Evolutionary conservation across 2,329 filamentous ascomycete species (phyloP).

Genomic region (Xylariaceae sp.): DNA sequence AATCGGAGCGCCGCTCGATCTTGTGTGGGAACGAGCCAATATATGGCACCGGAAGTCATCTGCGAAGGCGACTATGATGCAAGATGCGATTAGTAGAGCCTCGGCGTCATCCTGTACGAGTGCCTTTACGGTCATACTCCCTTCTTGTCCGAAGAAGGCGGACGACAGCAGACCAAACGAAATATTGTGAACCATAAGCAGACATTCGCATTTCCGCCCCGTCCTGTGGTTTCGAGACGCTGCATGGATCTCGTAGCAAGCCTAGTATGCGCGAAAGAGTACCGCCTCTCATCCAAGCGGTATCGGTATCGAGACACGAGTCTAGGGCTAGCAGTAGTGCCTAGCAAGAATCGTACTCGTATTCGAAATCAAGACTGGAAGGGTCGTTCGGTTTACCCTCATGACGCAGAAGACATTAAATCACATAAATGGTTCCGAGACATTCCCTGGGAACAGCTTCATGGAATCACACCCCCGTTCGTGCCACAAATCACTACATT

Average conservation of each 20-base stretch:
- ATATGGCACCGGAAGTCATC: slow-evolving; percentile 97
- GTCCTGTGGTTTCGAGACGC: slow-evolving; percentile 67
- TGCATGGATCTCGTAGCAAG: slow-evolving; percentile 79
- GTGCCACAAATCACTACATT: slow-evolving; percentile 71
- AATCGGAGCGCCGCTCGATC: slow-evolving; percentile 79
- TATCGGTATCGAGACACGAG: slow-evolving; percentile 71
- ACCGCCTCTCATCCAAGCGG: slow-evolving; percentile 75
- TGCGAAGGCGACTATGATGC: slow-evolving; percentile 84
- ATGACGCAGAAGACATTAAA: slow-evolving; percentile 91
- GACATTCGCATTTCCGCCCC: slow-evolving; percentile 73
- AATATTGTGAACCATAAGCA: slow-evolving; percentile 79
- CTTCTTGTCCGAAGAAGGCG: slow-evolving; percentile 77
- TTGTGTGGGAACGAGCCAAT: slow-evolving; percentile 93
- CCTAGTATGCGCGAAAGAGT: slow-evolving; percentile 75
- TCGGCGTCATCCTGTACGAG: slow-evolving; percentile 93
- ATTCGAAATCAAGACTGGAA: slow-evolving; percentile 40
- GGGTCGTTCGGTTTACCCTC: slow-evolving; percentile 73
- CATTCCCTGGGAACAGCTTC: slow-evolving; percentile 78
- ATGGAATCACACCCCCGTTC: slow-evolving; percentile 76
- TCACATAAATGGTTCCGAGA: slow-evolving; percentile 83
- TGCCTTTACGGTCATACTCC: slow-evolving; percentile 92
- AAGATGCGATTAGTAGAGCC: slow-evolving; percentile 95
- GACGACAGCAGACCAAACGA: slow-evolving; percentile 79
- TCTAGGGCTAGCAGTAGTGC: slow-evolving; percentile 29
- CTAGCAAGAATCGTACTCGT: slow-evolving; percentile 36